Base-by-base conservation (phyloP, 495 filamentous ascomycete species). In the Penicillium cosmopolitanum region DNA sequence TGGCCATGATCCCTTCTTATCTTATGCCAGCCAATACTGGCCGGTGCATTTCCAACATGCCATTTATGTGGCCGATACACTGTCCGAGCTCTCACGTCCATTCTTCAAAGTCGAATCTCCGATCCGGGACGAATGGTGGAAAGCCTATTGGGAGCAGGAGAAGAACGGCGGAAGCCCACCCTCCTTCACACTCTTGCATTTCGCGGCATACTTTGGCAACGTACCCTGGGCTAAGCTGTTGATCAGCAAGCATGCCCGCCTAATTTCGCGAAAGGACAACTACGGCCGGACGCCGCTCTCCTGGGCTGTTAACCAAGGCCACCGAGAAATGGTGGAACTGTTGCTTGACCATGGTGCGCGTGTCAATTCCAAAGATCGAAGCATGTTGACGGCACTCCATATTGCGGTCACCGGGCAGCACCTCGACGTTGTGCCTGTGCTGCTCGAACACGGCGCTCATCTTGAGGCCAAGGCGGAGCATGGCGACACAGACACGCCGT, bases 181-280 rank as follows among this genome's bases (percentile, higher is more conserved):
- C 31, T 60, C 64, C 16, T 73, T 73, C 56, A 67, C 73, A 40
- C 66, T 75, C 53, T 63, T 76, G 66, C 73, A 76, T 68, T 62
- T 76, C 28, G 72, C 73, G 54, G 70, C 72, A 34, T 76, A 66
- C 61, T 61, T 74, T 58, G 72, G 72, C 40, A 73, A 64, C 34
- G 31, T 67, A 52, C 11, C 54, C 38, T 67, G 61, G 65, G 64
- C 61, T 18, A 69, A 65, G 56, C 28, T 67, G 56, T 65, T 69
- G 47, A 48, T 69, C 58, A 54, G 33, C 33, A 5, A 63, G 53
- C 53, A 67, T 65, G 18, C 38, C 61, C 64, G 58, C 31, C 52
- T 62, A 42, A 57, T 64, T 50, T 62, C 64, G 46, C 61, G 50
- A 53, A 35, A 35, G 10, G 33, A 35, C 33, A 35, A 35, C 33